Evolutionary conservation across 208 protist species (phyloP).

Genomic region (Acanthamoeba royreba): DNA sequence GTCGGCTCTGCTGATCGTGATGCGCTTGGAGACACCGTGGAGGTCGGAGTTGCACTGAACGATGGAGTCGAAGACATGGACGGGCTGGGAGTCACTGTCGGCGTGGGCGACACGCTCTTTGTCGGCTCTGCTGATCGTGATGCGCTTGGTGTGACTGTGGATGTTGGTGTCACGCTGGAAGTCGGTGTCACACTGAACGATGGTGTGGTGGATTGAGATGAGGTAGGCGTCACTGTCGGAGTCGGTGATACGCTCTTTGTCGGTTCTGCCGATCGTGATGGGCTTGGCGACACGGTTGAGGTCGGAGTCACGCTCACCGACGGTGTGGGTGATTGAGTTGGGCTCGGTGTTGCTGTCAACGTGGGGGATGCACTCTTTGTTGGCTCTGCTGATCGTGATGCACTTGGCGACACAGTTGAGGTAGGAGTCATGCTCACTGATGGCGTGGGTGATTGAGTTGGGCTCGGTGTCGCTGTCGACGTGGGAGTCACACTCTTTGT

Average conservation of each 20-base stretch:
- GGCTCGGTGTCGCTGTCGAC: not conserved
- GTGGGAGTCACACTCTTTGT: not conserved
- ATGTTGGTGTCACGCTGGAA: too few relatives aligned
- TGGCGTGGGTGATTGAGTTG: not conserved
- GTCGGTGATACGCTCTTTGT: too few relatives aligned
- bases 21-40: too few relatives aligned
- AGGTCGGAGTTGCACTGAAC: not conserved
- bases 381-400: not conserved
- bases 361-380: not conserved
- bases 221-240: not conserved
- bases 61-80: not conserved
- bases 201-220: not conserved
- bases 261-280: too few relatives aligned
- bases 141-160: not conserved
- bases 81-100: not conserved
- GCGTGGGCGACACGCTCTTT: not conserved
- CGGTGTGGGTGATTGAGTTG: too few relatives aligned
- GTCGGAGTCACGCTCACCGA: too few relatives aligned
- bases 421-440: not conserved
- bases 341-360: not conserved
- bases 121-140: not conserved
- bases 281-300: too few relatives aligned
- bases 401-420: too few relatives aligned
- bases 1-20: not conserved
- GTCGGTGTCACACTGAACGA: not conserved